Evolutionary conservation across 768 basidiomycete genomes (phyloP), one percentile per base, ranked within the genome.

Genomic region (Hortiboletus flavorubellus): DNA sequence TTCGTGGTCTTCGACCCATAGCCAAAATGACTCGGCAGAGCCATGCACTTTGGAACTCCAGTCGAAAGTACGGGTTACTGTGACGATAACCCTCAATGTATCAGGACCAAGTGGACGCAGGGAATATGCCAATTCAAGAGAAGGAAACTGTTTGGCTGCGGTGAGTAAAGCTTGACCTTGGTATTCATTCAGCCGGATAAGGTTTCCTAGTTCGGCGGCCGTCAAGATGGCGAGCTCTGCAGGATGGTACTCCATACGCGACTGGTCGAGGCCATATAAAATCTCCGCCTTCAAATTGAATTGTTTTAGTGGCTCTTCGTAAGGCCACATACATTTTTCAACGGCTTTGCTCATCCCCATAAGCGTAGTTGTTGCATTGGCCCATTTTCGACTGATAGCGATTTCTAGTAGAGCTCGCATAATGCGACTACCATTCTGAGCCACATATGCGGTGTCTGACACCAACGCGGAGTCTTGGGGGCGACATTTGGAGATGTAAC

Each of bases 391-490:
- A 68, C 92, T 93, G 64, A 98, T 82, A 0, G 91, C 93, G 31
- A 98, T 96, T 68, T 99, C 97, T 15, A 98, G 81, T 1, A 99
- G 77, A 41, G 94, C 92, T n/a, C 97, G 85, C 51, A 92, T 80
- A 60, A 99, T 98, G 56, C 97, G 89, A 16, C 89, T 94, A 15
- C 87, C 91, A 64, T 98, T 99, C 67, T 98, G 95, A 23, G 94
- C 91, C 40, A 86, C 92, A 66, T 96, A 99, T 2, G 87, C 92
- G 66, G 85, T 88, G 67, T 99, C 97, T 1, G 97, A 98, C 8
- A 98, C 87, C 55, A 99, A 76, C 9, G 97, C 97, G 64, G 97
- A 99, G 72, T 99, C 97, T 56, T 97, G 89, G 14, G 97, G 76
- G n/a, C 76, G 75, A 42, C 83, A 78, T 44, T 81, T 75, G 37